These are phyloP conservation scores for Diversispora eburnea DNA, from an alignment of 192 early-diverging fungal species.

Conservation along the genomic window DNA sequence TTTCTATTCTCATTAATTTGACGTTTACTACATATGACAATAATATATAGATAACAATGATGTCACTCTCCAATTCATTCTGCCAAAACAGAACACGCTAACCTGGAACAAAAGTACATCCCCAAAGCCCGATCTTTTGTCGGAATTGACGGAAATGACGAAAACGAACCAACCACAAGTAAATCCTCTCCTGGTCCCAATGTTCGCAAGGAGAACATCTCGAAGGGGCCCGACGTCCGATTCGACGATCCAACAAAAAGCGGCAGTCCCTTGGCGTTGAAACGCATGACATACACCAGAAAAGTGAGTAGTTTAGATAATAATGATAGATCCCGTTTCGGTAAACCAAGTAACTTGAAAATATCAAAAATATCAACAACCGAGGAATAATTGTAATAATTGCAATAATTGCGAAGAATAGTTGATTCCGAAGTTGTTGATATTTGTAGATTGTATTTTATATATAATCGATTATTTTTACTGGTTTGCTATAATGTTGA, in stretches of 20 bases:
- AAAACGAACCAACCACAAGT: not conserved
- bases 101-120: constrained; percentile 32
- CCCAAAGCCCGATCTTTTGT: constrained; percentile 31
- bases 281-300: constrained; percentile 8
- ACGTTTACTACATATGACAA: constrained; percentile 17
- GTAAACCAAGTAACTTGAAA: constrained; percentile 13
- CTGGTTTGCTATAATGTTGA: not conserved
- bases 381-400: not conserved
- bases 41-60: constrained; percentile 33
- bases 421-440: not conserved
- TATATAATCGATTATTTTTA: not conserved
- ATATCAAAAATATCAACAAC: constrained; percentile 9
- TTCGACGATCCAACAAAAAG: constrained; percentile 19
- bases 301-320: constrained; percentile 27
- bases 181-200: constrained; percentile 15
- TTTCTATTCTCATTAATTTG: constrained; percentile 18
- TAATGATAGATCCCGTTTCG: constrained; percentile 19
- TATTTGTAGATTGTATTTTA: constrained; percentile 4
- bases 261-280: constrained; percentile 25
- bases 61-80: constrained; percentile 35
- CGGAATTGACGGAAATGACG: constrained; percentile 25
- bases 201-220: constrained; percentile 26
- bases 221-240: constrained; percentile 25
- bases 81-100: constrained; percentile 34
- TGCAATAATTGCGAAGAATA: too few relatives aligned